Percentiles rank a stretch among this genome's conserved stretches.
Evolutionary conservation across 2,329 filamentous ascomycete genomes (phyloP).

Genomic region (Penicillium sp.): DNA sequence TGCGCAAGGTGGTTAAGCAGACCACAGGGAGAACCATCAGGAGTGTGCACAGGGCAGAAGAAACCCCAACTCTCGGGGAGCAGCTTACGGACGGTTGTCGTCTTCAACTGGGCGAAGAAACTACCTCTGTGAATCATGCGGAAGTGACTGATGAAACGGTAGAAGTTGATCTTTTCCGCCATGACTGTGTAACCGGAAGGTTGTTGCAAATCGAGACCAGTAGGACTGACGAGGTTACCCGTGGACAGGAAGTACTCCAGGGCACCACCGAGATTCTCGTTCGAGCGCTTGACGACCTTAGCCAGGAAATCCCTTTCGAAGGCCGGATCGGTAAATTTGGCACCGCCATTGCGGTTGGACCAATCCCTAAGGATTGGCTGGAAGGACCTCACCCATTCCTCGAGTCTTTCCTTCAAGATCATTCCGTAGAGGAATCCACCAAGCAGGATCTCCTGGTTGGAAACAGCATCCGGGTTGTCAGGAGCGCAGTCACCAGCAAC

Average conservation of each 20-base stretch:
- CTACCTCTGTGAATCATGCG: constrained; percentile 97
- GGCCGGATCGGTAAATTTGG: constrained; percentile 61
- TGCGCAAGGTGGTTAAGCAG: constrained; percentile 90
- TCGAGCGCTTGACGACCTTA: constrained; percentile 69
- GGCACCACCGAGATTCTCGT: constrained; percentile 76
- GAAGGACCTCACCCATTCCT: constrained; percentile 73
- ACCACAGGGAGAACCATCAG: constrained; percentile 89
- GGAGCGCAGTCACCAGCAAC: constrained; percentile 85
- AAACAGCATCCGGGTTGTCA: constrained; percentile 95
- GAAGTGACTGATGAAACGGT: constrained; percentile 97
- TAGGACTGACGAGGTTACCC: constrained; percentile 82
- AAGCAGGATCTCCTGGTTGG: constrained; percentile 89
- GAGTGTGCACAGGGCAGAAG: constrained; percentile 95
- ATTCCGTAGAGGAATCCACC: constrained; percentile 90
- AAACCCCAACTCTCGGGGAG: constrained; percentile 97
- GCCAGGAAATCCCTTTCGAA: constrained; percentile 72
- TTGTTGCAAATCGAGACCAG: constrained; percentile 88
- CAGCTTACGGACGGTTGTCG: constrained; percentile 89
- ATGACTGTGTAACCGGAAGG: constrained; percentile 91
- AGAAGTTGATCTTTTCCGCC: constrained; percentile 97
- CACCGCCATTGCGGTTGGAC: constrained; percentile 44
- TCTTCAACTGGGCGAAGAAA: constrained; percentile 96
- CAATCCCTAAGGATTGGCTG: constrained; percentile 48
- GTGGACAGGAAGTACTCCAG: constrained; percentile 95
- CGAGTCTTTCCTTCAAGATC: constrained; percentile 87